Evolutionary conservation across 2,329 filamentous ascomycete genomes (phyloP).

Genomic region (Thelonectria discophora): DNA sequence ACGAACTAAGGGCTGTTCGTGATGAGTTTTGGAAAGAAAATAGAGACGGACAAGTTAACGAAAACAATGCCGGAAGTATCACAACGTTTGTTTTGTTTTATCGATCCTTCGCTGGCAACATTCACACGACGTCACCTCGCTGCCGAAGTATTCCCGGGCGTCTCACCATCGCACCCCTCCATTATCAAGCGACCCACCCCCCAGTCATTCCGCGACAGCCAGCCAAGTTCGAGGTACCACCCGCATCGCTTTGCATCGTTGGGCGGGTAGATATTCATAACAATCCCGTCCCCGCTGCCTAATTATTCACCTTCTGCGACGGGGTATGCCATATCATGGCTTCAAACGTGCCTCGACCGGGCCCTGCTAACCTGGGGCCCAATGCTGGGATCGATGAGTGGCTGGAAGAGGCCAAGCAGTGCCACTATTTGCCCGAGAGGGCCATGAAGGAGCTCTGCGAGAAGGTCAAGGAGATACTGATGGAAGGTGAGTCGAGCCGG

Average conservation of each 20-base stretch:
- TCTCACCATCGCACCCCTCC: slow-evolving; percentile 44
- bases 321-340: slow-evolving; percentile 49
- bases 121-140: background rate
- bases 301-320: slow-evolving; percentile 32
- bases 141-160: slow-evolving; percentile 43
- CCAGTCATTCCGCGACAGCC: slow-evolving; percentile 37
- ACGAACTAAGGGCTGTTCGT: slow-evolving; percentile 4
- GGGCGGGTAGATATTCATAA: slow-evolving; percentile 34
- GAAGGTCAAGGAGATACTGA: slow-evolving; percentile 97
- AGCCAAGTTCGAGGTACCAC: slow-evolving; percentile 33
- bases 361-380: slow-evolving; percentile 83
- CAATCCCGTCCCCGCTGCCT: slow-evolving; percentile 32
- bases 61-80: background rate
- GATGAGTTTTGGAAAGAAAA: slow-evolving; percentile 1
- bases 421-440: slow-evolving; percentile 93
- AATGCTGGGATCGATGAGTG: slow-evolving; percentile 93
- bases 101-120: background rate
- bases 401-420: slow-evolving; percentile 95
- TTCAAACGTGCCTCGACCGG: slow-evolving; percentile 79
- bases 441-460: slow-evolving; percentile 99
- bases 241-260: slow-evolving; percentile 38
- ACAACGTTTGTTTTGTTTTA: background rate
- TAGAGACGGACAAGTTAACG: background rate
- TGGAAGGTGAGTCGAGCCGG: slow-evolving; percentile 76
- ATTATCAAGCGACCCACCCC: slow-evolving; percentile 42